These are phyloP conservation scores for Berberis thunbergii DNA, from an alignment of 164 flowering plant genomes.

Conservation along the genomic window DNA sequence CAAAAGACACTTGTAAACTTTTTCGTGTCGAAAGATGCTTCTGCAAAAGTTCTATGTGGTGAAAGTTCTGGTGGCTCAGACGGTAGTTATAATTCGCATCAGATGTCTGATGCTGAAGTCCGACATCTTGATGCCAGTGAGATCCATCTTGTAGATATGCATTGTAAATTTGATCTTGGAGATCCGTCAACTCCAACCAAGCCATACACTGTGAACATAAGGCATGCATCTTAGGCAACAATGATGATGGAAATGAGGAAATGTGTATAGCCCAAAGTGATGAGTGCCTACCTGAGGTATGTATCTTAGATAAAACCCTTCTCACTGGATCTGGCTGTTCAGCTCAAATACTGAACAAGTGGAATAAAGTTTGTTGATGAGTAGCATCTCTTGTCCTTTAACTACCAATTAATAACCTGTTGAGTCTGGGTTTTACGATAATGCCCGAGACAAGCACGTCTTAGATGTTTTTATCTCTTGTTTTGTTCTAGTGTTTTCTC, in stretches of 20 bases:
- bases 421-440: too few relatives aligned
- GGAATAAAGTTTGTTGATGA: too few relatives aligned
- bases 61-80: conserved; percentile 18
- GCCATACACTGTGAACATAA: conserved; percentile 15
- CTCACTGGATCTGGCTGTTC: too few relatives aligned
- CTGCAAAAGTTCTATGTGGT: conserved; percentile 16
- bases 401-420: too few relatives aligned
- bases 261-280: conserved; percentile 5
- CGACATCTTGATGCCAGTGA: conserved; percentile 16
- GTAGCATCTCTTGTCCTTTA: too few relatives aligned
- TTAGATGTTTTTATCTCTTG: neutral
- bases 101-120: conserved; percentile 18
- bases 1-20: conserved; percentile 62
- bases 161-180: conserved; percentile 13
- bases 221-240: conserved; percentile 6
- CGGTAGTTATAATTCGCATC: conserved; percentile 9
- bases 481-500: neutral
- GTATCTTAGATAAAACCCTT: neutral
- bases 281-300: conserved; percentile 18
- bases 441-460: neutral
- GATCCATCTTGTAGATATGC: conserved; percentile 5
- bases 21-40: conserved; percentile 31
- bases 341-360: too few relatives aligned
- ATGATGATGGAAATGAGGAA: conserved; percentile 16
- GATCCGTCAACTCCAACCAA: conserved; percentile 17